These are phyloP conservation scores for Boletus eberwhitei DNA, from an alignment of 768 basidiomycete species.

Conservation along the genomic window DNA sequence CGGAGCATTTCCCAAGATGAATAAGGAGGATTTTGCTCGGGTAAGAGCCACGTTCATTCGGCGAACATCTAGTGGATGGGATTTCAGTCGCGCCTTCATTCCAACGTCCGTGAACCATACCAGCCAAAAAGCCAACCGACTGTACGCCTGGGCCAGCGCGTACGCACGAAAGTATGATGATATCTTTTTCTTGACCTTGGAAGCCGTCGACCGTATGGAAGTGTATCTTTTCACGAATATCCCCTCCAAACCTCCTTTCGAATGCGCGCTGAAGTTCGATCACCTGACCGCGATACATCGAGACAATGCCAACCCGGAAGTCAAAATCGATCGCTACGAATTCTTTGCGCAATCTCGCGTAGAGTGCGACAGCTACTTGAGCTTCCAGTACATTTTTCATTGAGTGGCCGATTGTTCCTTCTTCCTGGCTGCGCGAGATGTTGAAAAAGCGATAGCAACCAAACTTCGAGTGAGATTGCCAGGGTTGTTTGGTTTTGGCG, in stretches of 20 bases:
- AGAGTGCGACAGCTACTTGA: constrained; percentile 72
- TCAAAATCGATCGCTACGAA: constrained; percentile 55
- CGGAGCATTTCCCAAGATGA: constrained; percentile 86
- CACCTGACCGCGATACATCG: constrained; percentile 94
- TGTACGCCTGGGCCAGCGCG: constrained; percentile 84
- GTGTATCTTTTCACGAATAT: constrained; percentile 70
- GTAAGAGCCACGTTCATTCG: constrained; percentile 99
- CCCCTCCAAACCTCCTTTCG: constrained; percentile 62
- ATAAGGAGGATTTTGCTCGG: constrained; percentile 92
- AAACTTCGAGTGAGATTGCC: constrained; percentile 79
- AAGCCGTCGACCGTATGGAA: constrained; percentile 99
- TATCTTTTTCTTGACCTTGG: constrained; percentile 97
- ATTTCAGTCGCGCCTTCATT: constrained; percentile 1
- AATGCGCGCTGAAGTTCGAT: constrained; percentile 70
- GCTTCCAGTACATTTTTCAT: constrained; percentile 75
- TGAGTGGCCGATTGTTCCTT: constrained; percentile 54
- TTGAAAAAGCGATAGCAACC: constrained; percentile 91
- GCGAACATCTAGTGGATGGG: constrained; percentile 51
- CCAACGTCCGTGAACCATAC: constrained; percentile 33
- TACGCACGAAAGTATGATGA: constrained; percentile 97
- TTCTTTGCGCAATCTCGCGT: constrained; percentile 62
- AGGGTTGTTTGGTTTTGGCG: constrained; percentile 72
- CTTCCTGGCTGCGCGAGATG: constrained; percentile 64
- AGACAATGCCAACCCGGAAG: constrained; percentile 68
- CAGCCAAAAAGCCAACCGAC: constrained; percentile 85